These are phyloP conservation scores for Paramecium bursaria DNA, from an alignment of 73 alveolate species.

Conservation along the genomic window DNA sequence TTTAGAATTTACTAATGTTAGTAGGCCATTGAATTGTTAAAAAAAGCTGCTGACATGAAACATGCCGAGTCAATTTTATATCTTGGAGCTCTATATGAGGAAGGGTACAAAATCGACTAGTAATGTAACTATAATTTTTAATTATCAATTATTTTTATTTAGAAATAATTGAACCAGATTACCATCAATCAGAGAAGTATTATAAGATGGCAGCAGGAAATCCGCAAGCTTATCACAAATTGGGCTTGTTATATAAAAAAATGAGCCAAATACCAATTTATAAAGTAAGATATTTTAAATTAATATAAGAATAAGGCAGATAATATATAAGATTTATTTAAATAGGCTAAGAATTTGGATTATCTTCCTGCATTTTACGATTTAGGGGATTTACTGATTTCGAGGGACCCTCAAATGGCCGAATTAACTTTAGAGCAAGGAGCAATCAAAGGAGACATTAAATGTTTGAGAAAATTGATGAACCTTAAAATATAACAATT, in stretches of 20 bases:
- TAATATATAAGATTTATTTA: not conserved
- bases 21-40: slow-evolving; percentile 12
- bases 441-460: slow-evolving; percentile 13
- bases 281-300: not conserved
- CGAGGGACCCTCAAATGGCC: slow-evolving; percentile 23
- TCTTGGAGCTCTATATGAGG: slow-evolving; percentile 17
- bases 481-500: slow-evolving; percentile 1
- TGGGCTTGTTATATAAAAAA: not conserved
- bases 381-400: slow-evolving; percentile 6
- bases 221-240: slow-evolving; percentile 37
- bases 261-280: slow-evolving; percentile 1
- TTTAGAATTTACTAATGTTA: slow-evolving; percentile 1
- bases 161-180: not conserved
- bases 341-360: slow-evolving; percentile 44
- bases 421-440: slow-evolving; percentile 46
- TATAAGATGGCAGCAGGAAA: slow-evolving; percentile 8
- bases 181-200: not conserved
- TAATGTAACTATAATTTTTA: not conserved
- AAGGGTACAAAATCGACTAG: not conserved
- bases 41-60: slow-evolving; percentile 20
- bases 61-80: slow-evolving; percentile 16
- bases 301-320: slow-evolving; percentile 1
- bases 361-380: slow-evolving; percentile 61
- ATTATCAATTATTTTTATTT: no score
- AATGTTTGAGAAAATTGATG: slow-evolving; percentile 24